Percentiles rank a stretch among this genome's conserved stretches.
Evolutionary conservation across 2,329 filamentous ascomycete genomes (phyloP).

Genomic region (Teratosphaeria gauchensis): DNA sequence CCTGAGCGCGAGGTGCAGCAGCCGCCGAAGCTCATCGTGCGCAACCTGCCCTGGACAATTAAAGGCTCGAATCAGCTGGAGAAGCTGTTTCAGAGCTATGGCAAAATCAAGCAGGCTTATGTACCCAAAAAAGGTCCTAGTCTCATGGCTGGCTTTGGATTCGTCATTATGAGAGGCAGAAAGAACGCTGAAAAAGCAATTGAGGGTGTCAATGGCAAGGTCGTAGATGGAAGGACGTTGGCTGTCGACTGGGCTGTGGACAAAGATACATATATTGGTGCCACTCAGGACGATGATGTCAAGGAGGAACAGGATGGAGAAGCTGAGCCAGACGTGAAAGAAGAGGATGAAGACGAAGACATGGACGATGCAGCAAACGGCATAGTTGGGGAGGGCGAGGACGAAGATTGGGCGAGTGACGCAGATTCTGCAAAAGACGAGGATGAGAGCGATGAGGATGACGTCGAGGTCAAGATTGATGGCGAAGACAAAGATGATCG

Average conservation of each 20-base stretch:
- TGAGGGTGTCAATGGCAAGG: constrained; percentile 75
- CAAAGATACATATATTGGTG: constrained; percentile 41
- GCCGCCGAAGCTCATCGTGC: constrained; percentile 77
- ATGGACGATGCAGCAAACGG: constrained; percentile 9
- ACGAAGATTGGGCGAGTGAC: constrained; percentile 6
- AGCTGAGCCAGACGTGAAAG: constrained; percentile 25
- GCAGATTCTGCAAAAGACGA: constrained; percentile 20
- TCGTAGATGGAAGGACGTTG: constrained; percentile 75
- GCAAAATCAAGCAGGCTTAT: constrained; percentile 81
- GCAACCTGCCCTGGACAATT: constrained; percentile 93
- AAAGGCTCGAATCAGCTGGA: constrained; percentile 74
- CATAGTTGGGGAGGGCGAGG: constrained; percentile 8
- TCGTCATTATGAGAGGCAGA: constrained; percentile 75
- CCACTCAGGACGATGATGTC: constrained; percentile 3
- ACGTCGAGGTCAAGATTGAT: constrained; percentile 27
- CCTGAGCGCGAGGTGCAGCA: constrained; percentile 50
- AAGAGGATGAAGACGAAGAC: constrained; percentile 37
- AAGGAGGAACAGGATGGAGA: constrained; percentile 18
- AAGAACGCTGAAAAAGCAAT: constrained; percentile 90
- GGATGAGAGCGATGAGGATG: constrained; percentile 32
- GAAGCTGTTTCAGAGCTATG: constrained; percentile 73
- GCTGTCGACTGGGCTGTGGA: constrained; percentile 97
- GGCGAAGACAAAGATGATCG: constrained; percentile 35
- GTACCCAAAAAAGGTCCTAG: constrained; percentile 65
- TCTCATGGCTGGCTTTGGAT: constrained; percentile 76